A percentile compares a stretch with the other conserved stretches of the same genome.
Evolutionary conservation across 2,329 filamentous ascomycete genomes (phyloP).

Genomic region (Fusarium buharicum): DNA sequence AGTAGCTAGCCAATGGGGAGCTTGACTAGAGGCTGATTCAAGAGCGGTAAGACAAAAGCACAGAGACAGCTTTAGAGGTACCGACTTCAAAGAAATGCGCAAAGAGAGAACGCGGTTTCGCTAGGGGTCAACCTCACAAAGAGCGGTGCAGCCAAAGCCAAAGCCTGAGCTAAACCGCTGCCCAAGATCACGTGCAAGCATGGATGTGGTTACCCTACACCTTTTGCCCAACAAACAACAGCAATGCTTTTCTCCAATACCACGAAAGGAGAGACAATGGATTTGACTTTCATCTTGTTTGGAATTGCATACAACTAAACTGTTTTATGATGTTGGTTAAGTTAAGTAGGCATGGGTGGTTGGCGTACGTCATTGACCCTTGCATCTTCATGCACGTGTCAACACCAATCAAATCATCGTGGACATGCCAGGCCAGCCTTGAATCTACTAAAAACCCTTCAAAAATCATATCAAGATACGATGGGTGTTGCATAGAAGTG

Average conservation of each 20-base stretch:
- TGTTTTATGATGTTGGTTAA: no score
- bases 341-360: no score
- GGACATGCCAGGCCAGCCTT: no score
- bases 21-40: not conserved
- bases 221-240: not conserved
- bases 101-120: slow-evolving; percentile 29
- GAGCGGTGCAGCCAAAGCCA: slow-evolving; percentile 31
- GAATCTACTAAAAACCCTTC: no score
- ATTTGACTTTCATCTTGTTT: not conserved
- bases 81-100: slow-evolving; percentile 25
- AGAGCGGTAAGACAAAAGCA: slow-evolving; percentile 17
- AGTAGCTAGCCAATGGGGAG: slow-evolving; percentile 20
- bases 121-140: slow-evolving; percentile 36
- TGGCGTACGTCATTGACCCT: no score
- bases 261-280: not conserved
- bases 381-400: no score
- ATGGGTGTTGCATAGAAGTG: no score
- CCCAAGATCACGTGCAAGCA: slow-evolving; percentile 20
- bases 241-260: not conserved
- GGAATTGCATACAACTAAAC: no score
- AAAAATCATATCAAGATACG: no score
- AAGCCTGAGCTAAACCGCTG: slow-evolving; percentile 4
- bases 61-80: slow-evolving; percentile 23
- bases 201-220: slow-evolving; percentile 6
- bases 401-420: no score